phyloP scores from a whole-genome alignment of 2,329 filamentous ascomycete species.

The Aspergillus fumigatus region DNA sequence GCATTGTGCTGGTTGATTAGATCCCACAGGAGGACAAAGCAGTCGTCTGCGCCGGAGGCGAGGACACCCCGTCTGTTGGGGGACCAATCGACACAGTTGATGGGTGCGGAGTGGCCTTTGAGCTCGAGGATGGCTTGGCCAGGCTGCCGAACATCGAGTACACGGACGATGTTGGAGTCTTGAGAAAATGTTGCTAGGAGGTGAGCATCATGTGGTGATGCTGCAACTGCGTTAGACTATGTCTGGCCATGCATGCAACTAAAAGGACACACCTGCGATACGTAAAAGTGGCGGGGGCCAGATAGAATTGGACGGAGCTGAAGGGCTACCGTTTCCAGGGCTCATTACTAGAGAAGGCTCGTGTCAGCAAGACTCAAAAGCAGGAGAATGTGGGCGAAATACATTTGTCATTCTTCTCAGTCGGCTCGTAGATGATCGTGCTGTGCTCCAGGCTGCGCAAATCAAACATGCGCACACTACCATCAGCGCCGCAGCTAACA shows the following conservation, averaged over 20 bases:
- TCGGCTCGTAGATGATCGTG: constrained; percentile 98
- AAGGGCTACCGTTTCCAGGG: constrained; percentile 60
- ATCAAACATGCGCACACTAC: constrained; percentile 98
- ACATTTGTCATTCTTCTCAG: constrained; percentile 73
- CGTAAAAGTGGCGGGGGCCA: constrained; percentile 57
- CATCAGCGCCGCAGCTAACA: constrained; percentile 94
- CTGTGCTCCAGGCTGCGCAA: constrained; percentile 93
- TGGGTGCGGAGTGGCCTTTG: constrained; percentile 74
- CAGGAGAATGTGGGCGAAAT: constrained; percentile 14
- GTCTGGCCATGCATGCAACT: not conserved
- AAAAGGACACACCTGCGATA: constrained; percentile 37
- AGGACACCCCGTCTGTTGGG: constrained; percentile 80
- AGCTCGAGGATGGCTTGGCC: constrained; percentile 93
- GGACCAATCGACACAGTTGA: constrained; percentile 97
- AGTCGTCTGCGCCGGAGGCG: constrained; percentile 89
- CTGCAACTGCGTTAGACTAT: constrained; percentile 36
- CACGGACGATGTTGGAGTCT: constrained; percentile 86
- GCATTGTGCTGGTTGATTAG: constrained; percentile 64
- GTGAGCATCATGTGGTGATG: constrained; percentile 92
- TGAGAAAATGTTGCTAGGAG: constrained; percentile 95
- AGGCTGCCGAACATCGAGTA: constrained; percentile 92
- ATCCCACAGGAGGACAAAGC: constrained; percentile 89
- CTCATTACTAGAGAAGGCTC: constrained; percentile 38
- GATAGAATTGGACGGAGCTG: constrained; percentile 56
- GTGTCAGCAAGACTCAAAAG: not conserved